phyloP scores from a whole-genome alignment of 257 asterid genomes.

The Coffea canephora region DNA sequence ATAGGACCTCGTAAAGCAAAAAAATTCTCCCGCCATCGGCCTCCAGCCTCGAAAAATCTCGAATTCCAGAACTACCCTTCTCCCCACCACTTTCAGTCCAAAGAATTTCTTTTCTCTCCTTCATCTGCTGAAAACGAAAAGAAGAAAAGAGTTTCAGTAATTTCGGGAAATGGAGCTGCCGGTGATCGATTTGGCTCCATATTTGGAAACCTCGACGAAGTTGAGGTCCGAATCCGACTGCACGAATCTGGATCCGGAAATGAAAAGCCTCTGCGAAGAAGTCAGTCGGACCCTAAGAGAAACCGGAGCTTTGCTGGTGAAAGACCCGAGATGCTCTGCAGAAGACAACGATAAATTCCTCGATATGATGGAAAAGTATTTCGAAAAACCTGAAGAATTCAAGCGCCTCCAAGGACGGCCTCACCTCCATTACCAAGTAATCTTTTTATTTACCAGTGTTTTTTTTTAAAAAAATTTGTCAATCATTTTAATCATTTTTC shows the following conservation, averaged over 20 bases:
- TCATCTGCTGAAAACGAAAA: too few relatives aligned
- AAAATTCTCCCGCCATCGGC: constrained; percentile 15
- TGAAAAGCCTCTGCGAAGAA: constrained; percentile 58
- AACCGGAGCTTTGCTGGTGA: constrained; percentile 88
- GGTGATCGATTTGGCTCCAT: constrained; percentile 78
- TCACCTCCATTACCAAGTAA: constrained; percentile 90
- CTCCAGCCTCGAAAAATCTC: not conserved
- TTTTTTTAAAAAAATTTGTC: too few relatives aligned
- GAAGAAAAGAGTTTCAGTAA: not conserved
- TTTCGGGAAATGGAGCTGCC: constrained; percentile 23
- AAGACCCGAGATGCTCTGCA: constrained; percentile 89
- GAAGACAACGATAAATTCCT: constrained; percentile 76
- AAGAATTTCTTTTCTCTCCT: not conserved
- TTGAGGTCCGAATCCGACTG: constrained; percentile 15
- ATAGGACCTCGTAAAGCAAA: not conserved
- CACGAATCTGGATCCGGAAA: constrained; percentile 36
- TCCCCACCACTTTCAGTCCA: not conserved
- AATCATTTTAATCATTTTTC: not conserved
- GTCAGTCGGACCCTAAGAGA: constrained; percentile 88
- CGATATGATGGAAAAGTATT: constrained; percentile 92
- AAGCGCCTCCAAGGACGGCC: constrained; percentile 88
- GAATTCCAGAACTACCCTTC: not conserved
- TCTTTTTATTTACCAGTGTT: not conserved
- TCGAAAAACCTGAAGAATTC: constrained; percentile 74
- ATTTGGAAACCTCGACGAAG: constrained; percentile 35